These are phyloP conservation scores for Trametes meyenii DNA, from an alignment of 768 basidiomycete genomes.

Conservation along the genomic window DNA sequence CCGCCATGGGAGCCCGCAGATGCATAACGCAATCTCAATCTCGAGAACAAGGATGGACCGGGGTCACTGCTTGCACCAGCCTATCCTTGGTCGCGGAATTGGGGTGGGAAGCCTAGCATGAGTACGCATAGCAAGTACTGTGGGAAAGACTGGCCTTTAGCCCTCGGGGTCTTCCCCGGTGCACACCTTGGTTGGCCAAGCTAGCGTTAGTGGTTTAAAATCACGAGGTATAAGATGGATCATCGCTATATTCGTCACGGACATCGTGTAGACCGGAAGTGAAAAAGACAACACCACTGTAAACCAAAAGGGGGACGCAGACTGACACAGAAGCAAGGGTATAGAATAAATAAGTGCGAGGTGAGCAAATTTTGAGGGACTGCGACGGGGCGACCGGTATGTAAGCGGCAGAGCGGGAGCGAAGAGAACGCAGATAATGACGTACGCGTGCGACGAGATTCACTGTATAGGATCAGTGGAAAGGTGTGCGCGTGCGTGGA, in stretches of 20 bases:
- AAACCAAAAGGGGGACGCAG: background rate
- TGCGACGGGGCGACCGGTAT: background rate
- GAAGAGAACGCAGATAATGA: background rate
- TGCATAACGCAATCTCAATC: background rate
- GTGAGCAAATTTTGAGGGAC: constrained; percentile 15
- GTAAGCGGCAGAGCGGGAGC: background rate
- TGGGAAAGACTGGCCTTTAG: too few relatives aligned
- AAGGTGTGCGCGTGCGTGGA: constrained; percentile 10
- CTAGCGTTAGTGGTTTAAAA: too few relatives aligned
- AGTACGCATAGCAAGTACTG: background rate
- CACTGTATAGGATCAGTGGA: background rate
- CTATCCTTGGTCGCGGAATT: background rate
- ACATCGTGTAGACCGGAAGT: constrained; percentile 10
- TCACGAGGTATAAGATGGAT: background rate
- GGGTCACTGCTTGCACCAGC: background rate
- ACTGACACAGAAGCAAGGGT: constrained; percentile 4
- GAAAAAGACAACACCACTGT: constrained; percentile 7
- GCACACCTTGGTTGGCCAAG: too few relatives aligned
- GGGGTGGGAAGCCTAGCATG: background rate
- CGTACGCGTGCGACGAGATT: constrained; percentile 22
- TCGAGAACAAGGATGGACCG: background rate
- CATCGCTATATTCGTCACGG: constrained; percentile 13
- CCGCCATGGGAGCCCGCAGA: background rate
- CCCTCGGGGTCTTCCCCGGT: too few relatives aligned
- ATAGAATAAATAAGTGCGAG: constrained; percentile 26